Conservation (phyloP, 2,329 filamentous ascomycete genomes). For the Colletotrichum tropicicola region DNA sequence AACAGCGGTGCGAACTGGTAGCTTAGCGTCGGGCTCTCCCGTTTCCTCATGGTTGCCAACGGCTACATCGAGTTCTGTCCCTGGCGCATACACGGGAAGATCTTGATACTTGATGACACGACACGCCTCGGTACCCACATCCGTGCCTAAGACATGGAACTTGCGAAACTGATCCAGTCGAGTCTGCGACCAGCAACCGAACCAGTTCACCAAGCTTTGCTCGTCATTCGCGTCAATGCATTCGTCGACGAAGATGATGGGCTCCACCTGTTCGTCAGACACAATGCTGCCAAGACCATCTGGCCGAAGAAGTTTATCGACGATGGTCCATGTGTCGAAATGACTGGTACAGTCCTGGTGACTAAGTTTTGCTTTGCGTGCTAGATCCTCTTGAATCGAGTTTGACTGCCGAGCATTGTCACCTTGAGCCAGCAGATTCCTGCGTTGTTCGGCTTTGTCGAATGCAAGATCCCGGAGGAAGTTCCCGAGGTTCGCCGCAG, state of each 20-base stretch:
- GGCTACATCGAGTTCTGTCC: slow-evolving; percentile 25
- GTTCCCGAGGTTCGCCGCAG: slow-evolving; percentile 38
- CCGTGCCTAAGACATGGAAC: slow-evolving; percentile 65
- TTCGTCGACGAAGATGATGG: slow-evolving; percentile 56
- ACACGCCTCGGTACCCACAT: slow-evolving; percentile 19
- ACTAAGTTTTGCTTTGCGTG: background rate
- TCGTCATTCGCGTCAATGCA: slow-evolving; percentile 67
- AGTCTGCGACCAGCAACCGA: slow-evolving; percentile 64
- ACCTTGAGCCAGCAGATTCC: background rate
- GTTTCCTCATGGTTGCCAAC: background rate
- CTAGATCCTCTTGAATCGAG: background rate
- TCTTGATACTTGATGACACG: slow-evolving; percentile 10
- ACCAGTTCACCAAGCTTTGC: slow-evolving; percentile 70
- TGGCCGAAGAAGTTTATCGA: slow-evolving; percentile 7
- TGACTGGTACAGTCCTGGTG: slow-evolving; percentile 22
- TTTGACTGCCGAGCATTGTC: background rate
- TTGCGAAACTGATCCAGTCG: slow-evolving; percentile 61
- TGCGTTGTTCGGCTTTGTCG: background rate
- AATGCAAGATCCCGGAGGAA: slow-evolving; percentile 40
- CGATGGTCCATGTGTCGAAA: slow-evolving; percentile 25
- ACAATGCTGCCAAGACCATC: slow-evolving; percentile 40
- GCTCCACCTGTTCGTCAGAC: slow-evolving; percentile 43
- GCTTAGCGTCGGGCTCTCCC: background rate
- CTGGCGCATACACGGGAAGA: slow-evolving; percentile 14
- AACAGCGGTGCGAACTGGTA: slow-evolving; percentile 30